Percentiles rank a stretch among this genome's conserved stretches.
phyloP scores from a whole-genome alignment of 768 basidiomycete species.

The Mycena crocata region DNA sequence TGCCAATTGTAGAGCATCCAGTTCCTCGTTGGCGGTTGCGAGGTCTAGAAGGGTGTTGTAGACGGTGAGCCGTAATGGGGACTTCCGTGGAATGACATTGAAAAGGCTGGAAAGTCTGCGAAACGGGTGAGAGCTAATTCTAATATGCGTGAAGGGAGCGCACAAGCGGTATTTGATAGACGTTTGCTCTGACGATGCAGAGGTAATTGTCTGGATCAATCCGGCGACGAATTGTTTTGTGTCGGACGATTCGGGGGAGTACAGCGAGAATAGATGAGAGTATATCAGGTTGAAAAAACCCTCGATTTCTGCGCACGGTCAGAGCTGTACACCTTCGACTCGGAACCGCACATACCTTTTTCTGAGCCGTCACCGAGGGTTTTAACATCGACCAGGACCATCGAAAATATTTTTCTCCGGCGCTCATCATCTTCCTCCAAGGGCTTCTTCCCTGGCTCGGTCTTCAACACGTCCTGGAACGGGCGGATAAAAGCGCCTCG shows the following conservation, averaged over 20 bases:
- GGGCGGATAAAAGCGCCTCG: constrained; percentile 70
- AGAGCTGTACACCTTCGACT: not conserved
- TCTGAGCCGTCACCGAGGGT: constrained; percentile 82
- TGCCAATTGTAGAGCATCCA: constrained; percentile 70
- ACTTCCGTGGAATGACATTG: constrained; percentile 77
- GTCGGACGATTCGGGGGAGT: constrained; percentile 65
- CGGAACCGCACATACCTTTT: constrained; percentile 63
- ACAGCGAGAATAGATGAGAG: constrained; percentile 76
- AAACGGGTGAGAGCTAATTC: constrained; percentile 13
- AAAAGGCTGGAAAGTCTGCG: constrained; percentile 83
- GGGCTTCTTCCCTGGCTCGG: constrained; percentile 62
- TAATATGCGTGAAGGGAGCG: constrained; percentile 40
- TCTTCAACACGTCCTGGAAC: constrained; percentile 70
- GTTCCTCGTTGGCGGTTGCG: constrained; percentile 69
- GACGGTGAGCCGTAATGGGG: constrained; percentile 71
- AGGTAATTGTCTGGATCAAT: constrained; percentile 67
- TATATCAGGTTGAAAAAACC: constrained; percentile 90
- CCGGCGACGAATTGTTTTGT: constrained; percentile 60
- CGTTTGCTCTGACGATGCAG: constrained; percentile 63
- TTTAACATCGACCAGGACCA: constrained; percentile 72
- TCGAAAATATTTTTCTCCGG: constrained; percentile 66
- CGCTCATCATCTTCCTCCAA: constrained; percentile 65
- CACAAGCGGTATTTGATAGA: constrained; percentile 83
- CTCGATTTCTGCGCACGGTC: constrained; percentile 70
- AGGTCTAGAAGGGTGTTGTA: constrained; percentile 71